These are phyloP conservation scores for Pyrus communis DNA, from an alignment of 306 rosid genomes.

Conservation along the genomic window DNA sequence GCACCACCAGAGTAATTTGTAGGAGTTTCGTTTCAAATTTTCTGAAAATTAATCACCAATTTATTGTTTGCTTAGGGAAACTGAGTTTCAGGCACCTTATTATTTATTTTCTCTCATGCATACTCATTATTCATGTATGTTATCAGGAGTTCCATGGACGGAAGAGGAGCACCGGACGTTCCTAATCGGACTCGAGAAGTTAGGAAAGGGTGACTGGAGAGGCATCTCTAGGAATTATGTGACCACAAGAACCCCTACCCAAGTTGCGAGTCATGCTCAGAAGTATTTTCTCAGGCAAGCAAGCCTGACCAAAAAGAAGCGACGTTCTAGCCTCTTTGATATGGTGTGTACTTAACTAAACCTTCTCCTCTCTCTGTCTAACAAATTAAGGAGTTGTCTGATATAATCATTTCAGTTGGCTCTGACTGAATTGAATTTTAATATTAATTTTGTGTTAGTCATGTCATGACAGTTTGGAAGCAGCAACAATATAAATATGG, in stretches of 20 bases:
- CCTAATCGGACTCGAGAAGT: conserved; percentile 70
- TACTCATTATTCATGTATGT: not conserved
- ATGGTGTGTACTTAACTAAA: conserved; percentile 21
- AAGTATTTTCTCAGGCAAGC: conserved; percentile 69
- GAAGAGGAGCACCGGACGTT: conserved; percentile 85
- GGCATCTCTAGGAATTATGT: conserved; percentile 77
- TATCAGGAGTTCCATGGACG: conserved; percentile 83
- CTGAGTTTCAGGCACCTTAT: no score
- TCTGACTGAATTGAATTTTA: not conserved
- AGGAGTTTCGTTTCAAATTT: not conserved
- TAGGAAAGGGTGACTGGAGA: conserved; percentile 94
- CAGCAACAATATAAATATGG: conserved; percentile 6
- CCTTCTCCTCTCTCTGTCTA: no score
- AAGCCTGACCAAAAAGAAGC: conserved; percentile 46
- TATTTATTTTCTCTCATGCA: not conserved
- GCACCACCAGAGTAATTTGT: not conserved
- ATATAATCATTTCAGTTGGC: not conserved
- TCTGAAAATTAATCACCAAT: not conserved
- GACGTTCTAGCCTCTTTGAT: conserved; percentile 88
- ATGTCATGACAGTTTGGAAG: conserved; percentile 39
- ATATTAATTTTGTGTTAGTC: not conserved
- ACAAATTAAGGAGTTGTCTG: no score
- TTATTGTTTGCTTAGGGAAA: not conserved
- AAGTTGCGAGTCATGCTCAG: conserved; percentile 97
- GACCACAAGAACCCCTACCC: conserved; percentile 84